Evolutionary conservation across 192 early-diverging fungal species (phyloP), one percentile per base, ranked within the genome.

Genomic region (Podila horticola): DNA sequence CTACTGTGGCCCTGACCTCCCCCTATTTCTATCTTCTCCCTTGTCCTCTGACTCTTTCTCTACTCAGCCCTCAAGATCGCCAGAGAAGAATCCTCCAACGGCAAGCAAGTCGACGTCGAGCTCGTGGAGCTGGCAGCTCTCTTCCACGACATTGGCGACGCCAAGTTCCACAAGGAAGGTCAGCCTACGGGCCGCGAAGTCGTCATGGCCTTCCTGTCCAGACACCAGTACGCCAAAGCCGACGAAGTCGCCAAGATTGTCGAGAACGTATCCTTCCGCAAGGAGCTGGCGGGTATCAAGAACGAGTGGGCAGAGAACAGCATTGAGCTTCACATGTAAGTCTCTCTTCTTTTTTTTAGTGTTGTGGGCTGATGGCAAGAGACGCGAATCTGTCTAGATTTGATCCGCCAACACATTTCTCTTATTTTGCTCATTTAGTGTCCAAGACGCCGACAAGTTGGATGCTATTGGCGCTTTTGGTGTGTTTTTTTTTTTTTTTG

Each of bases 401-500:
- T 45, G 41, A 36, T 17, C 41, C 41, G 41, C 13, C 15, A 3
- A 38, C 13, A 1, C 5, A 6, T 45, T 5, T 67, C 30, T 30
- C 17, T 59, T 57, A n/a, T 17, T 58, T 5, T 58, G 6, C 15
- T 45, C 29, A 24, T 64, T 48, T 60, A 89, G 88, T 72, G 92
- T 93, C 19, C 92, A 93, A 79, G 92, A 93, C 70, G 92, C 92
- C 4, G 92, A 93, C 65, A 89, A 91, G 34, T 65, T 93, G 62
- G 92, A 93, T 70, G 90, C 92, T 6, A 92, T 93, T 58, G 92
- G 92, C 5, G 92, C 92, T 10, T 93, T 93, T 86, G 92, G 86
- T 87, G 74, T 67, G 20, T 24, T 55, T 10, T 3, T 55, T 10
- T 29, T 59, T 55, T 55, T 55, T 22, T 15, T 15, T 59, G 58